Evolutionary conservation across 1,284 basidiomycete genomes (phyloP), one percentile per base, ranked within the genome.

Genomic region (Vanrija sp.): DNA sequence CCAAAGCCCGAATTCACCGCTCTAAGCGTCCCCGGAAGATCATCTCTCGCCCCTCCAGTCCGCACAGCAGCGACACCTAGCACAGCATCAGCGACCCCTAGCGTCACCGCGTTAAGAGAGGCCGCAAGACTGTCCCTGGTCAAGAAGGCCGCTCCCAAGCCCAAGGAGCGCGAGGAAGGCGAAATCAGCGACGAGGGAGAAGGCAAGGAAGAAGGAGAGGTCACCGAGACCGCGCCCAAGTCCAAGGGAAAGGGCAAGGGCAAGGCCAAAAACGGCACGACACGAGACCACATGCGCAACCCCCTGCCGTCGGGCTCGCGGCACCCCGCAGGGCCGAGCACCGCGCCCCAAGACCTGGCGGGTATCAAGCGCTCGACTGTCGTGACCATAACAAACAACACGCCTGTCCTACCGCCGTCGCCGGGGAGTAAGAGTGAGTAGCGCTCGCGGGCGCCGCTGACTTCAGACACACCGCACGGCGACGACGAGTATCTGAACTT

Each of bases 401-500:
- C 45, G 7, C 50, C 50, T 9, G 25, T 43, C 10, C 21, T 43
- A 3, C 19, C 50, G 2, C 42, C 51, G 3, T 7, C 21, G 4
- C 6, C 44, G 21, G 43, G 29, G 26, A 29, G 43, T 34, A 44
- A 38, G 8, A 29, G 58, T 60, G 38, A 45, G 58, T 46, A 3
- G 1, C 19, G 8, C 18, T 1, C n/a, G 10, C 19, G 2, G 9
- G 3, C n/a, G 14, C 7, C 16, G 14, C 5, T 29, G 19, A 29
- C 51, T 51, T 15, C 44, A 68, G 69, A 52, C 29, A 57, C 67
- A 1, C 54, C 55, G 6, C 60, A 60, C 16, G 68, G 71, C 42
- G 67, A 64, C 3, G 43, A 50, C 3, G 64, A 70, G 29, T 72
- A 71, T 45, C 61, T 70, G 44, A 63, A 66, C 10, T 63, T 66